Base-by-base conservation (phyloP, 768 basidiomycete species). In the Panus rudis region DNA sequence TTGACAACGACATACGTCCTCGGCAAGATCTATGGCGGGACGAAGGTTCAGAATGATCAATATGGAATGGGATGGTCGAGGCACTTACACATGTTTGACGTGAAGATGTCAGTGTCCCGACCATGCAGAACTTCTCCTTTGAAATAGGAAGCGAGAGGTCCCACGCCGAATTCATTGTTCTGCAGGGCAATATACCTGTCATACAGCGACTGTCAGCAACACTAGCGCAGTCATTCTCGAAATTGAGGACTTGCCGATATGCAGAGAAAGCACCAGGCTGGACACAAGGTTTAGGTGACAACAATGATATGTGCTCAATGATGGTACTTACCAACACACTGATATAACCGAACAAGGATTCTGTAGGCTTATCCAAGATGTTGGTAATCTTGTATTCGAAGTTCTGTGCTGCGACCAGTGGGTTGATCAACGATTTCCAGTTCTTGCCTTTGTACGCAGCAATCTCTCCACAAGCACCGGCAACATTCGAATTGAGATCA, bases 391-490 rank as follows among this genome's bases (percentile, higher is more conserved):
- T 94, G 66, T 94, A 94, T 64, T 93, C 90, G 57, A 94, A 97
- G 59, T 96, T 94, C 59, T 96, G 93, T 1, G 92, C 88, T 1
- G 93, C 92, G 4, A 93, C 86, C 16, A 96, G 69, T 0, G 92
- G 92, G 57, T 96, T 97, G 48, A 91, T 54, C 40, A 91, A 69
- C 19, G 75, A 42, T 13, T 71, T 74, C 87, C 92, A 92, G 45
- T 82, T 81, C 66, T 81, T 81, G 48, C 93, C 94, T 62, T 97
- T 97, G 66, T 92, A 87, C 12, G 73, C 81, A 7, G 88, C 86
- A 56, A 94, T 92, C 64, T 98, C 94, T n/a, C 94, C 94, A 61
- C 94, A 98, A 10, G 94, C 92, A 14, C 93, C 94, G 10, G 79
- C 93, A 11, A 98, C 90, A 47, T 86, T 94, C 6, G 87, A 90